Evolutionary conservation across 495 filamentous ascomycete species (phyloP), one percentile per base, ranked within the genome.

Genomic region (Tuber brumale): DNA sequence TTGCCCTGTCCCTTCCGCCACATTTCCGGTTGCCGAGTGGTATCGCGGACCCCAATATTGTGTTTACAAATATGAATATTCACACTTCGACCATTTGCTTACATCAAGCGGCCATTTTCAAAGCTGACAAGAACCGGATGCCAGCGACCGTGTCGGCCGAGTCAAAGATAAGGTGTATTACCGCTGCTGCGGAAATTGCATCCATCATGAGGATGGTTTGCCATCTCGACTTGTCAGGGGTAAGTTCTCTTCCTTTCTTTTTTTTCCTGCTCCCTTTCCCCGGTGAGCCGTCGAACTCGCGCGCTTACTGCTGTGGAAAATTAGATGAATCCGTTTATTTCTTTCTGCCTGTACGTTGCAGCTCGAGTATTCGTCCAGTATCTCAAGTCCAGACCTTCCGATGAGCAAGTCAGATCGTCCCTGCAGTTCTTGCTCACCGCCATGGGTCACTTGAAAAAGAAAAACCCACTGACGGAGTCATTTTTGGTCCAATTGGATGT

Each of bases 71-170:
- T 77, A 97, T 98, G 92, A 92, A 91, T 81, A 94, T 98, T 46
- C 95, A 98, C 82, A 97, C 95, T 0, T 96, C 94, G 2, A 95
- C 94, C 3, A 98, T 99, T 69, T 98, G 96, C 46, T 88, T 98
- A 10, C 95, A 99, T 83, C 95, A 99, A 83, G 96, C 96, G 10
- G 96, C 95, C 31, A 97, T 98, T 31, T 97, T 94, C 88, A 98
- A 97, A 83, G 93, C 95, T 0, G 94, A 97, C 79, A 95, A 93
- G 84, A 92, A 98, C 83, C 87, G 89, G 73, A 87, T 97, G 80
- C 89, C 94, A 6, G 86, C 89, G 16, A 89, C 89, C 41, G 91
- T 97, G 61, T 90, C 91, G 72, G 89, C 90, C 0, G 94, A 98
- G 81, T 97, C 95, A 82, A 97, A 96, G 82, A 88, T 96, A 3